Percentiles rank a stretch among this genome's conserved stretches.
Conservation (phyloP, 2,329 filamentous ascomycete species). For the Alternaria longipes region DNA sequence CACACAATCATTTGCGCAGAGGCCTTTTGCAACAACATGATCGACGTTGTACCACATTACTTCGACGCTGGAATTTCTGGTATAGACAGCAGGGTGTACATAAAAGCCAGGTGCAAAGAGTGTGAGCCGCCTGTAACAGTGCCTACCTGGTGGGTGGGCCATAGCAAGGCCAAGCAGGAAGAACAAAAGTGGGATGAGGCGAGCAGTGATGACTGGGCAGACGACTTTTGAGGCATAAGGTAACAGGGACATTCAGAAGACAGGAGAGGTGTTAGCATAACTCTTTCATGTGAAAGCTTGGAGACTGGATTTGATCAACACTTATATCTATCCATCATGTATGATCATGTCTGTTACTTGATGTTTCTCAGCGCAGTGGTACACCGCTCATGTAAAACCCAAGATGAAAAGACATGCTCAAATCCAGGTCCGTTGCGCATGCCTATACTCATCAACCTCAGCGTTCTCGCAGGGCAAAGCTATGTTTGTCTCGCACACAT, state of each 20-base stretch:
- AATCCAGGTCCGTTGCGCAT: too few species aligned
- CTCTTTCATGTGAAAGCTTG: too few species aligned
- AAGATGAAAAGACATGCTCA: too few species aligned
- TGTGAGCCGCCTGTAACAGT: slow-evolving; percentile 3
- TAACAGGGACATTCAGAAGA: background rate
- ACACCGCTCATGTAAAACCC: too few species aligned
- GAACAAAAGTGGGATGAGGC: background rate
- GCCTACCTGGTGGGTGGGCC: background rate
- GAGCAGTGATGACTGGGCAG: background rate
- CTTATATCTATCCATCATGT: background rate
- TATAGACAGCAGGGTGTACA: background rate
- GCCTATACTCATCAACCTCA: background rate
- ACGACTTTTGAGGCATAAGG: background rate
- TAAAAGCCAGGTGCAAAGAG: slow-evolving; percentile 10
- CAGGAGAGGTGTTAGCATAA: background rate
- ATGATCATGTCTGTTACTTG: background rate
- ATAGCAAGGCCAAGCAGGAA: background rate
- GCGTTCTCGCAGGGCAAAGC: background rate
- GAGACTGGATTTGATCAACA: background rate
- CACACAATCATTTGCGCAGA: slow-evolving; percentile 2
- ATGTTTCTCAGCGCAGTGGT: too few species aligned
- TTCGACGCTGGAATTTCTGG: background rate
- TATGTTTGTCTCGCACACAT: background rate
- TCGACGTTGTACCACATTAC: slow-evolving; percentile 1
- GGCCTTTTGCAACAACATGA: background rate